Base-by-base conservation (phyloP, 306 rosid species). In the Spatholobus suberectus region DNA sequence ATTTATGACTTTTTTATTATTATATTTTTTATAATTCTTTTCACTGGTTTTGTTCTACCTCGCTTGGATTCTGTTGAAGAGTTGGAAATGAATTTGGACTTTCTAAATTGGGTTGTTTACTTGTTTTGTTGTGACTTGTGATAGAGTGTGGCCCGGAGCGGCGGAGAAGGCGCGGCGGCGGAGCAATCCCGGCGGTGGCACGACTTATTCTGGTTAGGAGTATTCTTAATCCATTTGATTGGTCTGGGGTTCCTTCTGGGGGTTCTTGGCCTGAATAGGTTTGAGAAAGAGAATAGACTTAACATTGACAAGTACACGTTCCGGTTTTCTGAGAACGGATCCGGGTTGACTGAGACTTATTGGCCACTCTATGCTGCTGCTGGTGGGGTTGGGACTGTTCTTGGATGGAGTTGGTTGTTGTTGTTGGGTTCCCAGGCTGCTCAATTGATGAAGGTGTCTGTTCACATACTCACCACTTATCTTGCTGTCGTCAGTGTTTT, bases 401-500 rank as follows among this genome's bases (percentile, higher is more conserved):
- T 96, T 69, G 99, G 97, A 37, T 90, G 91, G 94, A 84, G 80
- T 88, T 96, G 98, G 99, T 66, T 96, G 90, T 74, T 94, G 68
- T 85, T 94, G 75, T 88, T 94, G 84, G 93, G 97, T 75, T 96
- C 94, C 37, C 87, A 83, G 38, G 94, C 94, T 6, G 90, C 89
- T 84, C 91, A 90, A 58, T 90, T 92, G 92, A 96, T 96, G 97
- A 96, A 96, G 85, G 79, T 96, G 23, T 86, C 95, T 14, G 95
- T 94, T 67, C 99, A 96, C 86, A 89, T 96, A 72, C 86, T 96
- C 83, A 92, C 98, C 49, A 96, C 99, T 13, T 96, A 92, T 84
- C 97, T 96, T 70, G 97, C 98, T 80, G 98, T 96, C 49, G 78
- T 96, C 23, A 92, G 99, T 86, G 99, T 96, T 83, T 87, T 94